Base-by-base conservation (phyloP, 1,139 yeast species). In the Pneumocystis wakefieldiae region DNA sequence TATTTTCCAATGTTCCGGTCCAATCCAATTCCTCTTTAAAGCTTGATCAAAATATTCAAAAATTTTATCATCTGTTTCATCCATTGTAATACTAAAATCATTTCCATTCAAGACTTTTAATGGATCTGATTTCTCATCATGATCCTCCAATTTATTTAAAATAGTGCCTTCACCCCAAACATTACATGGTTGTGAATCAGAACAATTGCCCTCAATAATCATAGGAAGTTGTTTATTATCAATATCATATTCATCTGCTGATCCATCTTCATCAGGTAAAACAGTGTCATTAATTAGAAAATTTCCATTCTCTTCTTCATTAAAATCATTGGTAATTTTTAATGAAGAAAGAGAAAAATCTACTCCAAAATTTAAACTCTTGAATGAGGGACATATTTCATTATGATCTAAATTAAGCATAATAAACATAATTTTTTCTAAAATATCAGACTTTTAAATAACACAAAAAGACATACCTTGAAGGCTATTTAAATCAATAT, bases 1-100 rank as follows among this genome's bases (percentile, higher is more conserved):
- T 12, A 91, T 87, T 73, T 86, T 87, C 97, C 97, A 92, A 73
- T 89, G 94, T 67, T 88, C 94, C 5, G 96, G 92, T 8, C 96
- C 96, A 59, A 95, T 81, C 96, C 96, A 89, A 71, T 83, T 85
- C 60, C 81, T 79, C 67, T 79, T 83, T 75, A 87, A 75, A 19
- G 82, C 80, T 66, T 82, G 84, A 71, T 88, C 95, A 72, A 88
- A 87, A 71, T 87, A 87, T 0, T 88, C 84, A 84, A 89, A 83
- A 63, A 88, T 77, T 69, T 85, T 89, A 64, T 80, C 79, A 68
- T 84, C 89, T 67, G 82, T 73, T 12, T 39, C 61, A 35, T 55
- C 57, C 62, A 59, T 37, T 41, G 53, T 15, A 48, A 59, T 59
- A 12, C 32, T 59, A 41, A 37, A 53, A 53, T 41, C 61, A 39